A percentile compares a stretch with the other conserved stretches of the same genome.
Conservation (phyloP, 495 filamentous ascomycete genomes). For the Beverwykella pulmonaria region DNA sequence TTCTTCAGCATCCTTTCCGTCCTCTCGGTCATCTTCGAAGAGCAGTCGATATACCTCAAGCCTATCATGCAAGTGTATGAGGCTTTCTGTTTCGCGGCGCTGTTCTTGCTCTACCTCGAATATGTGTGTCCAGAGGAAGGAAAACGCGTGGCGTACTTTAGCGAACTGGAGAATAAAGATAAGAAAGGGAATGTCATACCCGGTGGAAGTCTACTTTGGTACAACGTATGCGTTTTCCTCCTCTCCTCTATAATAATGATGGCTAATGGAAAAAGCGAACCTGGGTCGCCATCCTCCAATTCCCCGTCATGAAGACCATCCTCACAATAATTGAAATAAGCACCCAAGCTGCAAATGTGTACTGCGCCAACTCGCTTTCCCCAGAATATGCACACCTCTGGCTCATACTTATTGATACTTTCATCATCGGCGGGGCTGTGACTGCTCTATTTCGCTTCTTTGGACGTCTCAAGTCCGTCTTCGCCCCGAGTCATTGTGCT, state of each 20-base stretch:
- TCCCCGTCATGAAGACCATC: background rate
- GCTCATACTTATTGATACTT: background rate
- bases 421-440: background rate
- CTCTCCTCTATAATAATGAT: background rate
- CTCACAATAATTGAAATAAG: background rate
- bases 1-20: background rate
- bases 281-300: slow-evolving; percentile 1
- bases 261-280: background rate
- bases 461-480: background rate
- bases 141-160: background rate
- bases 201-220: background rate
- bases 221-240: background rate
- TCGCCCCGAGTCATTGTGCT: background rate
- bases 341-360: slow-evolving; percentile 1
- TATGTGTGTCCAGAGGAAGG: slow-evolving; percentile 1
- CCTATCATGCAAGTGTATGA: slow-evolving; percentile 6
- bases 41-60: slow-evolving; percentile 5
- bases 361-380: slow-evolving; percentile 4
- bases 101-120: slow-evolving; percentile 4
- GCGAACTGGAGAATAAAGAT: background rate
- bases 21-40: background rate
- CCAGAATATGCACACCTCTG: slow-evolving; percentile 11
- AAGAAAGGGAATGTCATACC: slow-evolving; percentile 1
- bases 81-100: slow-evolving; percentile 1
- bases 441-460: background rate